phyloP scores from a whole-genome alignment of 2,329 filamentous ascomycete genomes.

The Fusarium papillatum region DNA sequence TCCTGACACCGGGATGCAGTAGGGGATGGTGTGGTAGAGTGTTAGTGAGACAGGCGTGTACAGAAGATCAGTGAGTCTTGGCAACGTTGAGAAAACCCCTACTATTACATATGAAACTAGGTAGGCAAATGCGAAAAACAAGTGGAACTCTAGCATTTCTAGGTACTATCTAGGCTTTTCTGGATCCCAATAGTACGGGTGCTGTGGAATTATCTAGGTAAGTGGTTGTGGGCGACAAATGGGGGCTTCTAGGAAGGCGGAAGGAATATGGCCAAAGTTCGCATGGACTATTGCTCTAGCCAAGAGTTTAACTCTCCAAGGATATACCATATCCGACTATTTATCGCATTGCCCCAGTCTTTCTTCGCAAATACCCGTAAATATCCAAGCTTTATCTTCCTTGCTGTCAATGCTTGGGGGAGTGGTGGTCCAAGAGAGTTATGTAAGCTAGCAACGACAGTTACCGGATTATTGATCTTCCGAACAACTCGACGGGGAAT shows the following conservation, averaged over 20 bases:
- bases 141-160: neutral
- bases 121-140: neutral
- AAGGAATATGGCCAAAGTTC: neutral
- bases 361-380: neutral
- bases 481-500: conserved; percentile 36
- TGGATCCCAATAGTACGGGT: neutral
- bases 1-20: neutral
- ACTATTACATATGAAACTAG: neutral
- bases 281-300: neutral
- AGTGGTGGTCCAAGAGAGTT: conserved; percentile 7
- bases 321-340: neutral
- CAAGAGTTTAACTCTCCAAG: neutral
- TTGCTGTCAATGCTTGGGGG: neutral
- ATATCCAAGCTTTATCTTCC: neutral
- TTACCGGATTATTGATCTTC: conserved; percentile 38
- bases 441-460: conserved; percentile 29
- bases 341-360: neutral
- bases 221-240: neutral
- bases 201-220: neutral
- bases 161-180: neutral
- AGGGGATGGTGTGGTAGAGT: neutral
- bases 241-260: neutral
- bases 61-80: neutral
- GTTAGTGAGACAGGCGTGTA: neutral
- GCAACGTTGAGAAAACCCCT: neutral